Evolutionary conservation across 2,329 filamentous ascomycete genomes (phyloP), one percentile per base, ranked within the genome.

Genomic region (Daldinia sp.): DNA sequence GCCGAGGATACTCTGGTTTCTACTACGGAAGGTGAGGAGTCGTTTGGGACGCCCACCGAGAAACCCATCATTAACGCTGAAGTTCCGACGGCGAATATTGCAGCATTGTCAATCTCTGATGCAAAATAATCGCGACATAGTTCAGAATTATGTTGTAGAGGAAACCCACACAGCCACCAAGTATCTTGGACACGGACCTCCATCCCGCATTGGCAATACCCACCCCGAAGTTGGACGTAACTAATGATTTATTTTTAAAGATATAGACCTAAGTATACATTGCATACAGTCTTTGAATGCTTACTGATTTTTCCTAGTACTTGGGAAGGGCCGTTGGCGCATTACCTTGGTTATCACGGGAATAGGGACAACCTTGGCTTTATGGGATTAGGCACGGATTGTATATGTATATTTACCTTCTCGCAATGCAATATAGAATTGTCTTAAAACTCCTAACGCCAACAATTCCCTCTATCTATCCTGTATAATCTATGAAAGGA

Each of bases 41-140:
- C 55, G 23, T 64, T 61, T 26, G 61, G 39, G 5, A 61, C 69
- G 12, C 28, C 67, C 9, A 53, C 46, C 23, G 67, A 70, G 54
- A 67, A 72, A 23, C 26, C 62, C 10, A 20, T 63, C 28, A 23
- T 67, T n/a, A 71, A 60, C 33, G 69, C 55, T 20, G 69, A 72
- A 15, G 69, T 65, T 33, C 64, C 67, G 13, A 65, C 64, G 15
- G 59, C 67, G 10, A 68, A 54, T 6, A 62, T 72, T 20, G 67
- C 67, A 26, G 67, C 69, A 13, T 41, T 72, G 10, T 57, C 63
- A 4, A 46, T 70, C 28, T 46, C 67, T 37, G 69, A 70, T 12
- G 63, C 12, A 9, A 60, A 66, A 23, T 48, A 63, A 46, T 67
- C 51, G 20, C 26, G 23, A 42, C 15, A 51, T 28, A 12, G 33